Evolutionary conservation across 2,329 filamentous ascomycete genomes (phyloP).

Genomic region (Pyrenophora teres): DNA sequence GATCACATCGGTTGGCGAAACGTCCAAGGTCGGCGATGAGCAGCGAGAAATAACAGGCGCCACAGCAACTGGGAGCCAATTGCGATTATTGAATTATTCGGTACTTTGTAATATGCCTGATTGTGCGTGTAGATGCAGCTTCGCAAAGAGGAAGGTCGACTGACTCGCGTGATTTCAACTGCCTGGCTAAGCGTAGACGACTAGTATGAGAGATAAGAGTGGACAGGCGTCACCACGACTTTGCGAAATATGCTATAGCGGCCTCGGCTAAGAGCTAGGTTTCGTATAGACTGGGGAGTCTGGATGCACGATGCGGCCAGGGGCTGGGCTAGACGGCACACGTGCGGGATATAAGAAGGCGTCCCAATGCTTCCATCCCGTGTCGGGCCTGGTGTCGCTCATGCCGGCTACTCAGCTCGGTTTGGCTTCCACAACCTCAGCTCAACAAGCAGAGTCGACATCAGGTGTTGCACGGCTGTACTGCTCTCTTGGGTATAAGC

Average conservation of each 20-base stretch:
- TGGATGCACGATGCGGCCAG: not conserved
- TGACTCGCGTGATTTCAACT: slow-evolving; percentile 3
- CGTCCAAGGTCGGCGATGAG: slow-evolving; percentile 3
- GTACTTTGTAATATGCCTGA: not conserved
- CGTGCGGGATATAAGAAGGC: not conserved
- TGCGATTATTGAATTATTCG: not conserved
- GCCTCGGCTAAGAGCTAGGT: not conserved
- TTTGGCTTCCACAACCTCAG: no score
- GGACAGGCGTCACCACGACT: not conserved
- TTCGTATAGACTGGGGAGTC: not conserved
- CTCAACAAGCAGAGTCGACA: no score
- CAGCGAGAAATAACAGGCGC: not conserved
- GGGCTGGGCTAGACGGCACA: not conserved
- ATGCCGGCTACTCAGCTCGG: no score
- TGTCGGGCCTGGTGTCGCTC: no score
- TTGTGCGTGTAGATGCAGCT: not conserved
- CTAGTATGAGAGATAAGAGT: slow-evolving; percentile 5
- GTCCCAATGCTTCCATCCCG: not conserved
- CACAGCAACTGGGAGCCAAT: not conserved
- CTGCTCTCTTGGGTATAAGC: no score
- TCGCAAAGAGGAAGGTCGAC: slow-evolving; percentile 10
- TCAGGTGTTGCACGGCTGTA: no score
- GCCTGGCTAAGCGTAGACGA: not conserved
- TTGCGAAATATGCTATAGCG: not conserved
- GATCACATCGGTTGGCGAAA: not conserved